These are phyloP conservation scores for Cornus florida DNA, from an alignment of 148 eudicot species.

Conservation along the genomic window DNA sequence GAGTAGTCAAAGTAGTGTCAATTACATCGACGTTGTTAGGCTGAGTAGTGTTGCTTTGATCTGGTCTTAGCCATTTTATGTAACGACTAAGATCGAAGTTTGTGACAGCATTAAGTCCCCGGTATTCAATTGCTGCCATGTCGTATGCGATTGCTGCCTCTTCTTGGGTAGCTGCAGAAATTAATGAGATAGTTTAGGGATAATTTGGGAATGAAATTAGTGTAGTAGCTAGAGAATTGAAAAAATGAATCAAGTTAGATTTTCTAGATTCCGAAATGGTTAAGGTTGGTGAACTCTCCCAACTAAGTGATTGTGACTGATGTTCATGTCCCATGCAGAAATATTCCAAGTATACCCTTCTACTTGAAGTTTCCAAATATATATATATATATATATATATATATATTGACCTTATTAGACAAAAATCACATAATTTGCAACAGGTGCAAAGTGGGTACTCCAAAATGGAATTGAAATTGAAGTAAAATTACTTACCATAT, in stretches of 20 bases:
- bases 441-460: background rate
- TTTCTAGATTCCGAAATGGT: conserved; percentile 21
- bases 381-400: too few relatives aligned
- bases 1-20: conserved; percentile 13
- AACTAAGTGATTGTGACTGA: conserved; percentile 31
- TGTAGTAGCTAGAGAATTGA: conserved; percentile 23
- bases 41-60: conserved; percentile 20
- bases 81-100: conserved; percentile 82
- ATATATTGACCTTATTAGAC: too few relatives aligned
- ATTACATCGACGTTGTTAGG: conserved; percentile 8
- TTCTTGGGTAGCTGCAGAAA: conserved; percentile 70
- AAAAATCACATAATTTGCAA: too few relatives aligned
- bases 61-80: conserved; percentile 57
- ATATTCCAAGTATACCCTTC: background rate
- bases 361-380: background rate
- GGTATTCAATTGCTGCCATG: conserved; percentile 74
- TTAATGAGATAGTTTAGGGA: background rate
- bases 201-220: background rate
- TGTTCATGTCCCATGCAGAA: background rate
- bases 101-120: conserved; percentile 81
- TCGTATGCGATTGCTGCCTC: conserved; percentile 86
- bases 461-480: too few relatives aligned
- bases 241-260: background rate
- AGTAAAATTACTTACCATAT: conserved; percentile 41
- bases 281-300: conserved; percentile 33